These are phyloP conservation scores for Botrytis fragariae DNA, from an alignment of 2,329 filamentous ascomycete species.

Conservation along the genomic window DNA sequence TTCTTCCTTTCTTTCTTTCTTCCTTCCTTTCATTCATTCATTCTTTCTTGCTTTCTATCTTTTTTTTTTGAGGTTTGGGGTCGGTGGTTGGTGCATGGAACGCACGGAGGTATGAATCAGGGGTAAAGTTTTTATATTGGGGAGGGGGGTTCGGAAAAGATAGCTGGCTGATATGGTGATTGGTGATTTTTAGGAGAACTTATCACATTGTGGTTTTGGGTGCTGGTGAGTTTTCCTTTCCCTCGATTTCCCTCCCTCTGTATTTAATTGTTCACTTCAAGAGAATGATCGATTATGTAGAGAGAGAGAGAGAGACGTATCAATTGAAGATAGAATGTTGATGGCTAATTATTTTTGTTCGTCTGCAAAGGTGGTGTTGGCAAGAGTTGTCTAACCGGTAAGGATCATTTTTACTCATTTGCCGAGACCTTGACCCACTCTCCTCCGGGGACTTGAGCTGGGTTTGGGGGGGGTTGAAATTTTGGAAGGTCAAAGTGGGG, in stretches of 20 bases:
- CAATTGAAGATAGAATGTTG: not conserved
- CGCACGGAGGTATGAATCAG: constrained; percentile 20
- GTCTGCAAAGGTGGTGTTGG: constrained; percentile 61
- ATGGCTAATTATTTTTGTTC: constrained; percentile 34
- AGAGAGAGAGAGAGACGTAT: not conserved
- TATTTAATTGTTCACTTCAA: not conserved
- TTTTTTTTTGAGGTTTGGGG: not conserved
- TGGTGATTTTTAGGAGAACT: constrained; percentile 48
- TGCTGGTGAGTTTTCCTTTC: constrained; percentile 46
- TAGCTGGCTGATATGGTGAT: constrained; percentile 13
- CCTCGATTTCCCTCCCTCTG: constrained; percentile 1
- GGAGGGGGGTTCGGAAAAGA: not conserved
- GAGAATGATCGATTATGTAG: not conserved
- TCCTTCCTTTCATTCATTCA: too few relatives aligned
- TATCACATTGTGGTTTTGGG: constrained; percentile 67
- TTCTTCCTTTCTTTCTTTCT: not conserved
- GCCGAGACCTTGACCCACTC: constrained; percentile 18
- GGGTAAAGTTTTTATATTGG: constrained; percentile 14
- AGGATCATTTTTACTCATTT: constrained; percentile 27
- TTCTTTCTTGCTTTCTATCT: not conserved
- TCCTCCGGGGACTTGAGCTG: constrained; percentile 3
- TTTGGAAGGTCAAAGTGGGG: not conserved
- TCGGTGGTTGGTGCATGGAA: constrained; percentile 10
- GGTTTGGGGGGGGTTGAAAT: not conserved
- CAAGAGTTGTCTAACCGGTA: constrained; percentile 73